phyloP scores from a whole-genome alignment of 805 yeast genomes.

The Wickerhamiella slavikovae region DNA sequence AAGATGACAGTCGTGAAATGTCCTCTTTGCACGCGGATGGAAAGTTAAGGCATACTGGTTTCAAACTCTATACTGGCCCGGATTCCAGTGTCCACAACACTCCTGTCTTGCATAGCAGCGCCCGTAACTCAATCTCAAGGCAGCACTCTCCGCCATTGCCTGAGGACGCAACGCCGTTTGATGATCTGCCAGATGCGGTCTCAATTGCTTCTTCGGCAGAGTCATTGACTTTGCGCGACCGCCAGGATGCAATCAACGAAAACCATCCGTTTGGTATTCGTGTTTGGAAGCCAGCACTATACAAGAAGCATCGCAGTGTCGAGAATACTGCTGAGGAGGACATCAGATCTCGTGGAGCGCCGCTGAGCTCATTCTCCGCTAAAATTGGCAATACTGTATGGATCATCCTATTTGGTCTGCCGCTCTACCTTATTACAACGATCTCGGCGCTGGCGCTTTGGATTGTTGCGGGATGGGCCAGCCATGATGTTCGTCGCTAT shows the following conservation, averaged over 20 bases:
- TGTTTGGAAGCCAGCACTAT: slow-evolving; percentile 95
- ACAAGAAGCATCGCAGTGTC: slow-evolving; percentile 81
- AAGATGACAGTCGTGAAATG: no score
- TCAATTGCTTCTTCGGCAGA: slow-evolving; percentile 33
- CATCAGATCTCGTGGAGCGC: slow-evolving; percentile 25
- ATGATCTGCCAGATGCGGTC: not conserved
- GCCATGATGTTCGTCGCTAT: slow-evolving; percentile 35
- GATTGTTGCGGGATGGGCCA: slow-evolving; percentile 21
- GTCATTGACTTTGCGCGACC: slow-evolving; percentile 70
- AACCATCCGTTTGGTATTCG: slow-evolving; percentile 98
- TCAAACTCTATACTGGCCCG: no score
- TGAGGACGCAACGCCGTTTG: no score
- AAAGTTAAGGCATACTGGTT: no score
- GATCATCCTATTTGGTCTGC: slow-evolving; percentile 51
- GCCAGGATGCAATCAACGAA: slow-evolving; percentile 89
- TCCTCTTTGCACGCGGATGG: no score
- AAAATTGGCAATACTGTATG: slow-evolving; percentile 50
- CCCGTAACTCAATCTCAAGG: no score
- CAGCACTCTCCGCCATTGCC: no score
- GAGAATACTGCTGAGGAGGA: slow-evolving; percentile 82
- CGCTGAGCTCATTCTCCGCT: slow-evolving; percentile 39
- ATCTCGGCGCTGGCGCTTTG: slow-evolving; percentile 26
- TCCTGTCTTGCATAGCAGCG: no score
- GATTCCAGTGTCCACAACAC: no score
- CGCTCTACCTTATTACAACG: slow-evolving; percentile 33